Conservation (phyloP, 2,329 filamentous ascomycete species). For the Geosmithia putterillii region DNA sequence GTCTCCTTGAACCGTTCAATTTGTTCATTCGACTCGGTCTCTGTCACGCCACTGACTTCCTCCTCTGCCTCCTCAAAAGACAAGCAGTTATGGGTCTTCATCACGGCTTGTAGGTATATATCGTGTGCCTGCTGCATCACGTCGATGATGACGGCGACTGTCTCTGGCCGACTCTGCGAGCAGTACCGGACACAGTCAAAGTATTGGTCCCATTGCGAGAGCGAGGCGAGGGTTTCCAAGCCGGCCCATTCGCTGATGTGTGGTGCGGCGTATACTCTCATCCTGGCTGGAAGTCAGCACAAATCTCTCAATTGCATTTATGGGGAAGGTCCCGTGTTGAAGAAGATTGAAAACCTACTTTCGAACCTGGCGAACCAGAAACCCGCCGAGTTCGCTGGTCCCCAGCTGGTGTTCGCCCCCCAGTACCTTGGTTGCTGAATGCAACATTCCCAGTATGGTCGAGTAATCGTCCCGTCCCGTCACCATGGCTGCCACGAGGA, state of each 20-base stretch:
- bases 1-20: not conserved
- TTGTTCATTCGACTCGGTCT: not conserved
- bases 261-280: not conserved
- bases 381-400: not conserved
- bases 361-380: not conserved
- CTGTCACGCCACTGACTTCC: not conserved
- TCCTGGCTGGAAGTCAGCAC: not conserved
- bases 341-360: not conserved
- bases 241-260: not conserved
- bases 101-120: not conserved
- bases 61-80: not conserved
- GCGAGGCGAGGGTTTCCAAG: not conserved
- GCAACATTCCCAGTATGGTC: not conserved
- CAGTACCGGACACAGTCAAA: not conserved
- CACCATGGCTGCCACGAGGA: not conserved
- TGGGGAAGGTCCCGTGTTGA: not conserved
- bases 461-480: not conserved
- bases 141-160: not conserved
- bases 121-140: not conserved
- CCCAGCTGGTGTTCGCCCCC: not conserved
- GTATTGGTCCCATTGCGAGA: not conserved
- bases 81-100: not conserved
- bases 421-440: not conserved
- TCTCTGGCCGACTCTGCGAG: not conserved
- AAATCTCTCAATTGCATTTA: too few relatives aligned